Evolutionary conservation across 2,329 filamentous ascomycete genomes (phyloP), one percentile per base, ranked within the genome.

Genomic region (Akanthomyces dipterigenus): DNA sequence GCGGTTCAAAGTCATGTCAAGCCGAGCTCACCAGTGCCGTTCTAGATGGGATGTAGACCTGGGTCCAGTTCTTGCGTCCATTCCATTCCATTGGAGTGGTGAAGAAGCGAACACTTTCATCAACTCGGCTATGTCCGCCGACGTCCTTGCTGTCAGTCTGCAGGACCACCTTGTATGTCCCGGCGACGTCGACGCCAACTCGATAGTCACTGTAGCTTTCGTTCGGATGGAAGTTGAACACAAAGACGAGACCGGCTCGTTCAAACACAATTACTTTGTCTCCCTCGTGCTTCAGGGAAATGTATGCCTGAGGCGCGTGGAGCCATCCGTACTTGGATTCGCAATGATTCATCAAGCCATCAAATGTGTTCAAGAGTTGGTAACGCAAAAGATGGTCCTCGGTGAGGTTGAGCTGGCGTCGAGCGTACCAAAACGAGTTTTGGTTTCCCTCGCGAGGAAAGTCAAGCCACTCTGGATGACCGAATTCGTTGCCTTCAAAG

Each of bases 401-500:
- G 0, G 91, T 88, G 18, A 99, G 84, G 75, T 99, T 98, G 67
- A 97, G 87, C 73, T 97, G 93, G 63, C 95, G 89, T 24, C 95
- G 86, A 3, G 93, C 93, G 71, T 96, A 96, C 87, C 91, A 93
- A 81, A 93, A 97, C 50, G 90, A 95, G 76, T 96, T 96, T 70
- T 87, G 78, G 77, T 97, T 97, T 63, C 95, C 95, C 70, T 88
- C 91, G 56, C 95, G 90, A 4, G 95, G 95, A 76, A 99, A 99
- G 74, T 99, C 95, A 43, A 99, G 89, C 95, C 95, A 99, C 76
- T 99, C 95, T 0, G 95, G 95, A 72, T 99, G 95, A 0, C 95
- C 95, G 70, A 99, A 99, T 75, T 99, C 95, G 75, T 99, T 99
- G 64, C 95, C 95, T 77, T 97, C 93, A 69, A 99, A 99, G 78